phyloP scores from a whole-genome alignment of 192 early-diverging fungal species.

The Podila epicladia region DNA sequence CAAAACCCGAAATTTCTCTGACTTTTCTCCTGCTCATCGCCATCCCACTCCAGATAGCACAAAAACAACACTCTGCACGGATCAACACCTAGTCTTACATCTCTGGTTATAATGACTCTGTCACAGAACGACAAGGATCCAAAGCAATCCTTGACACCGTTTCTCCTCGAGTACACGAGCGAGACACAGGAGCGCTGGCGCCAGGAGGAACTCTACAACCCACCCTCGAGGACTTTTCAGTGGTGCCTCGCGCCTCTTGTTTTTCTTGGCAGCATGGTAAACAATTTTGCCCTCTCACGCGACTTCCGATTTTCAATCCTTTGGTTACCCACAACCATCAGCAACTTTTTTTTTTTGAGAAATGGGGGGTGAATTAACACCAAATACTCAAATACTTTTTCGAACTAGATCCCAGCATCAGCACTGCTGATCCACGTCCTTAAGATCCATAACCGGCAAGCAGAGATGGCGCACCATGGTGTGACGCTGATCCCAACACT shows the following conservation, averaged over 20 bases:
- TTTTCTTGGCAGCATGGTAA: conserved; percentile 45
- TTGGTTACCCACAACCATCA: neutral
- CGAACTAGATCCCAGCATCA: conserved; percentile 30
- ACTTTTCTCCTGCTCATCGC: neutral
- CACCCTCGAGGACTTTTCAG: conserved; percentile 28
- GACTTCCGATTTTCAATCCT: neutral
- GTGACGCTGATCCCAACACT: conserved; percentile 2
- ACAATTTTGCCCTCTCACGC: neutral
- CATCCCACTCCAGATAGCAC: neutral
- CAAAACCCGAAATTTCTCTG: neutral
- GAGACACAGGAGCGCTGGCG: conserved; percentile 29
- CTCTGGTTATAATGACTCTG: neutral
- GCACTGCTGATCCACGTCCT: conserved; percentile 37
- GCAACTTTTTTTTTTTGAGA: too few relatives aligned
- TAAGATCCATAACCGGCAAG: conserved; percentile 16
- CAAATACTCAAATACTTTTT: neutral
- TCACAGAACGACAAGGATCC: neutral
- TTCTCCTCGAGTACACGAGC: conserved; percentile 42
- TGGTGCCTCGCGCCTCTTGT: conserved; percentile 40
- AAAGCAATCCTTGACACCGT: neutral
- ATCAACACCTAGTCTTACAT: neutral
- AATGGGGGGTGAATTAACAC: neutral
- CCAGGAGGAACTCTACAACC: conserved; percentile 28
- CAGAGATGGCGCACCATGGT: neutral
- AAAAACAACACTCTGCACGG: neutral